Base-by-base conservation (phyloP, 2,329 filamentous ascomycete genomes). In the Tympanopsis confertula region DNA sequence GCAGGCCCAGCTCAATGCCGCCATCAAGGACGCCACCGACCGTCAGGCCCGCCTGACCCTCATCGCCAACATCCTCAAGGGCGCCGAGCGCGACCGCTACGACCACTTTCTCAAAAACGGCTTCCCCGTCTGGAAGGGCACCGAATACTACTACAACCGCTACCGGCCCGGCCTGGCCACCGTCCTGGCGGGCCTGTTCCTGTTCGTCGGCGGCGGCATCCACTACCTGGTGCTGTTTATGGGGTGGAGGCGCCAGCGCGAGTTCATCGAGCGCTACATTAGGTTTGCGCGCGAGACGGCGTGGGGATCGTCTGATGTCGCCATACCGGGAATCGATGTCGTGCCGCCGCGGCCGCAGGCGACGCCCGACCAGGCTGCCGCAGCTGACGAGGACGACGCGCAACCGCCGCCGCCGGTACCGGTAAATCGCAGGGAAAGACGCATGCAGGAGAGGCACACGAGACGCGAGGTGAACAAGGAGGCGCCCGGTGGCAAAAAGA, bases 101-200 rank as follows among this genome's bases (percentile, higher is more conserved):
- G 89, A 98, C 57, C 82, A 95, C 59, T 98, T 96, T 66, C 63
- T 96, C 42, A 65, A 68, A 57, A 87, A 96, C 60, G 91, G 91
- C 43, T 98, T 98, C 66, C 91, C 91, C 20, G 77, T 76, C 39
- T 98, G 91, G 91, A 88, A 89, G 65, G 91, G 91, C 41, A 95
- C 89, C 33, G 89, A 91, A 44, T 98, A 98, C 72, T 98, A 96
- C 71, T 98, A 98, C 67, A 79, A 78, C 51, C 80, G 91, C 41
- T 95, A 89, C 71, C 77, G 91, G 15, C 91, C 91, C 2, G 91
- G 91, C 5, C 67, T 96, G 33, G 86, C 86, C 41, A 84, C 84
- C 13, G 91, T 94, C 35, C 60, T 96, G 37, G 43, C 81, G 19
- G 88, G 89, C 35, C 63, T 94, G 29, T 86, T 96, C 59, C 57